Percentiles rank a stretch among this genome's conserved stretches.
These are phyloP conservation scores for Verbena officinalis DNA, from an alignment of 257 asterid genomes.

Conservation along the genomic window DNA sequence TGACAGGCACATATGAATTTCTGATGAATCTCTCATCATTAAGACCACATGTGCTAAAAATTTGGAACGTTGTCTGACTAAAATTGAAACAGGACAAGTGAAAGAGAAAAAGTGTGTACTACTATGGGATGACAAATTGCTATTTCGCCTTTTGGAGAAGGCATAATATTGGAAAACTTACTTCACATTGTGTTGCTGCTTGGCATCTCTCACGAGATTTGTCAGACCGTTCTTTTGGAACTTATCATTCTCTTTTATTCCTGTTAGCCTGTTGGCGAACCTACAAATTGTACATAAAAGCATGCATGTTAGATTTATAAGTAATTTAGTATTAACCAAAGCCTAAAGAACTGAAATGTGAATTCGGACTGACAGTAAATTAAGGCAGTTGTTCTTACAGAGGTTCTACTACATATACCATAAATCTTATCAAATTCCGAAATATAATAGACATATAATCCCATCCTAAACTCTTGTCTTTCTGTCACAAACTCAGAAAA, in stretches of 20 bases:
- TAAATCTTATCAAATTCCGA: background rate
- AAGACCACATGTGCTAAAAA: too few species aligned
- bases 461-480: background rate
- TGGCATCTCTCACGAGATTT: constrained; percentile 71
- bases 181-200: constrained; percentile 67
- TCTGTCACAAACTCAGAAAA: background rate
- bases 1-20: too few species aligned
- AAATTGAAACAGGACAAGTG: too few species aligned
- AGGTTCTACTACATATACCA: background rate
- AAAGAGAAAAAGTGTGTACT: too few species aligned
- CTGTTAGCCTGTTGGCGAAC: constrained; percentile 83
- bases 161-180: constrained; percentile 34
- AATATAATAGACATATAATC: background rate
- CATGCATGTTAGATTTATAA: background rate
- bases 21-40: too few species aligned
- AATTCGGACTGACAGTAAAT: background rate
- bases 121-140: too few species aligned
- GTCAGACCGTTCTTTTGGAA: constrained; percentile 81
- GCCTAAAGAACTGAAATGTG: background rate
- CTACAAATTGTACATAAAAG: constrained; percentile 40
- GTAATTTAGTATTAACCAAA: background rate
- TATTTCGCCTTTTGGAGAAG: background rate
- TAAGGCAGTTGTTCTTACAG: background rate
- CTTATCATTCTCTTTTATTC: constrained; percentile 83
- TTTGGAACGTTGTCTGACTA: too few species aligned